These are phyloP conservation scores for Stemphylium vesicarium DNA, from an alignment of 2,329 filamentous ascomycete genomes.

Conservation along the genomic window DNA sequence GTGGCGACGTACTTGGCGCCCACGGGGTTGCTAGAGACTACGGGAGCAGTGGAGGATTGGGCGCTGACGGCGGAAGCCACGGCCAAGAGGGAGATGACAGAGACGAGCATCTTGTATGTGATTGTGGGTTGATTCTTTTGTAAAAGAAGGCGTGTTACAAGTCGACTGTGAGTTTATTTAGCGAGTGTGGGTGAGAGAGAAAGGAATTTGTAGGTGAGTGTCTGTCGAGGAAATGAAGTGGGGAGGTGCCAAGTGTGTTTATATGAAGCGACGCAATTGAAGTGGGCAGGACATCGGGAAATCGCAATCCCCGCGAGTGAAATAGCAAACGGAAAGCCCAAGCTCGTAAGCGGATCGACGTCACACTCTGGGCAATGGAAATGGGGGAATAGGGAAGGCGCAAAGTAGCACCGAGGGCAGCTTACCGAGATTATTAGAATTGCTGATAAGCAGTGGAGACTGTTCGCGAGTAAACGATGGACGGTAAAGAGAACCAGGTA, in stretches of 20 bases:
- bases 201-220: slow-evolving; percentile 3
- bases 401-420: not conserved
- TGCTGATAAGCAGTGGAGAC: not conserved
- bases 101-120: slow-evolving; percentile 41
- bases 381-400: slow-evolving; percentile 2
- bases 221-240: slow-evolving; percentile 6
- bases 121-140: slow-evolving; percentile 12
- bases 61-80: slow-evolving; percentile 38
- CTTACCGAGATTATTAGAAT: slow-evolving; percentile 10
- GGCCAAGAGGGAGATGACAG: slow-evolving; percentile 38
- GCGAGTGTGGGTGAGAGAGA: slow-evolving; percentile 9
- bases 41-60: slow-evolving; percentile 42
- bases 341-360: not conserved
- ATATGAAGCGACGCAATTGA: slow-evolving; percentile 8
- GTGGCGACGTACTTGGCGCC: slow-evolving; percentile 50
- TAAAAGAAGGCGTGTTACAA: slow-evolving; percentile 10
- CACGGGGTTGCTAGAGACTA: slow-evolving; percentile 46
- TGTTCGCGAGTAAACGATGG: not conserved
- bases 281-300: slow-evolving; percentile 1
- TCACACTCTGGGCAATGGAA: slow-evolving; percentile 2
- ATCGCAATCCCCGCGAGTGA: no score
- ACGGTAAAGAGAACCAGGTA: not conserved
- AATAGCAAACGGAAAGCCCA: slow-evolving; percentile 7
- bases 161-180: slow-evolving; percentile 15
- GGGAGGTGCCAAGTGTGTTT: slow-evolving; percentile 7